Evolutionary conservation across 2,329 filamentous ascomycete species (phyloP), one percentile per base, ranked within the genome.

Genomic region (Colletotrichum sp.): DNA sequence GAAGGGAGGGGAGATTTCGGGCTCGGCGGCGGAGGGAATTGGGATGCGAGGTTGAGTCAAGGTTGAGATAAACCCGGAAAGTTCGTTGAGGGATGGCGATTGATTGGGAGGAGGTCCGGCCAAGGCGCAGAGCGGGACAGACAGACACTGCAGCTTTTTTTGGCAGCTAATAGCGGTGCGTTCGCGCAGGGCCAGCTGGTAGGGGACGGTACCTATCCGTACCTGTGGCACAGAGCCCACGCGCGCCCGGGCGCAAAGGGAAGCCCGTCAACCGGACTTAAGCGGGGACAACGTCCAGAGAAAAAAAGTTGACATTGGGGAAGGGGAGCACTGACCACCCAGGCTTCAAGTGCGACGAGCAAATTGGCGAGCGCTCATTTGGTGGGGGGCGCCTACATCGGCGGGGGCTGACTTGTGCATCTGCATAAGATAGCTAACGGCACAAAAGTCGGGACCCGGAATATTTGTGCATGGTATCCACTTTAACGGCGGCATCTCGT

Each of bases 81-180:
- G 64, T 22, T 48, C 59, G 75, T 72, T 77, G 72, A 75, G 75
- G 34, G 66, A 76, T 72, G 71, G 18, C 44, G 44, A 48, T 48
- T 48, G 44, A 48, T 48, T 48, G 44, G 44, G 68, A 62, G 68
- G 63, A 73, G 30, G 69, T 76, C 76, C 76, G 75, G 68, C 57
- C 64, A 62, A 60, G 57, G 26, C 28, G 68, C 44, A 48, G 44
- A 74, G 72, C 60, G 60, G 60, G 30, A 32, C 60, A 75, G 65
- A 67, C 28, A 22, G 65, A 67, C 28, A 22, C 22, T 48, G 44
- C 44, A 48, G 68, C 68, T 60, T 68, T 77, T 77, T 75, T 67
- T 32, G 59, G 36, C 24, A 48, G 24, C 26, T 26, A 59, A 26
- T 59, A 59, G 55, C 55, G 34, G n/a, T 39, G 63, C 59, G 28